Evolutionary conservation across 1,284 basidiomycete species (phyloP).

Genomic region (Puccinia polysora): DNA sequence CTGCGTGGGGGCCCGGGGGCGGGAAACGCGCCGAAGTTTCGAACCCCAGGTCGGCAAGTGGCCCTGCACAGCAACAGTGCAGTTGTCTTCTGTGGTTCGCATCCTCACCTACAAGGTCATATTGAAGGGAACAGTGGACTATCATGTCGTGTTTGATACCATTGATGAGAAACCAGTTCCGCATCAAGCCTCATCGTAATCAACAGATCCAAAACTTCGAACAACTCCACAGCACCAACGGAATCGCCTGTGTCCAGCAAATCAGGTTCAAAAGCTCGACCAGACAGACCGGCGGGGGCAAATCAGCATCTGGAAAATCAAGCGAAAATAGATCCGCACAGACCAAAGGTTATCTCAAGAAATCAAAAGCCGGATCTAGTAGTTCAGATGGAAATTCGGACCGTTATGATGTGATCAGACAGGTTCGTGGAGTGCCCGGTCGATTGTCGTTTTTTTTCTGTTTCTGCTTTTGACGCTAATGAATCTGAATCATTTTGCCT

Average conservation of each 20-base stretch:
- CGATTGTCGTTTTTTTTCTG: neutral
- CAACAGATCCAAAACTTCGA: too few species aligned
- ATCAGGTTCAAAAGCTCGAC: conserved; percentile 18
- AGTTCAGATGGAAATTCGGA: conserved; percentile 13
- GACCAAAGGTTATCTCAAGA: conserved; percentile 42
- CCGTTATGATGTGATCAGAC: conserved; percentile 23
- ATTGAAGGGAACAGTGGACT: too few species aligned
- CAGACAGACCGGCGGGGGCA: conserved; percentile 19
- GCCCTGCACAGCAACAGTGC: too few species aligned
- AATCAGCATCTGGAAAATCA: conserved; percentile 23
- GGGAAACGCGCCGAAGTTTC: too few species aligned
- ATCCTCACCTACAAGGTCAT: too few species aligned
- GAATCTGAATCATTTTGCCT: neutral
- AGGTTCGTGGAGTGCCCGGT: conserved; percentile 5
- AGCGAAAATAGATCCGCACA: conserved; percentile 37
- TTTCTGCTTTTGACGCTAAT: neutral
- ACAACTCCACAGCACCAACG: too few species aligned
- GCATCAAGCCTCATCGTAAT: neutral
- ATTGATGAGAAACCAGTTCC: neutral
- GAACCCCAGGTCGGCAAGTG: too few species aligned
- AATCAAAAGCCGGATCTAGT: neutral
- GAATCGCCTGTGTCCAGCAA: conserved; percentile 1
- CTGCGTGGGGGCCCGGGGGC: too few species aligned
- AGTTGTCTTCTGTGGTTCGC: too few species aligned
- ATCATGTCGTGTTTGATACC: too few species aligned